These are phyloP conservation scores for Emydomyces testavorans DNA, from an alignment of 2,329 filamentous ascomycete genomes.

Conservation along the genomic window DNA sequence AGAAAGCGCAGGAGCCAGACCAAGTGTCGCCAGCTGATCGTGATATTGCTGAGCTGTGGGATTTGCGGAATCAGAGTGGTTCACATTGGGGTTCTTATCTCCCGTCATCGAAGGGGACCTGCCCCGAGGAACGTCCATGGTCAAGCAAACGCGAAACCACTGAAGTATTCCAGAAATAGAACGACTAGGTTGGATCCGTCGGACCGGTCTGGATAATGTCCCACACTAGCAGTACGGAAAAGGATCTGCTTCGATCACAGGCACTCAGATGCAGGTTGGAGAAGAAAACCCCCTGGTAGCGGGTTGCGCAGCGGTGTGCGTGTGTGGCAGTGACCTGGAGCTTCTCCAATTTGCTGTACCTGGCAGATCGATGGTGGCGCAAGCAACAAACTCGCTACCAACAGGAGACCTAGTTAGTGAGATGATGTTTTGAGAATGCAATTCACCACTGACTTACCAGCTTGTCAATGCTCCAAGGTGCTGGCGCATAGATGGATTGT, in stretches of 20 bases:
- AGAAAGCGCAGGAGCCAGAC: slow-evolving; percentile 28
- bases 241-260: not conserved
- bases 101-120: slow-evolving; percentile 27
- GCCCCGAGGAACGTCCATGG: slow-evolving; percentile 22
- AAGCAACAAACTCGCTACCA: not conserved
- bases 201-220: not conserved
- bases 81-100: slow-evolving; percentile 28
- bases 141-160: slow-evolving; percentile 7
- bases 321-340: slow-evolving; percentile 11
- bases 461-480: too few species aligned
- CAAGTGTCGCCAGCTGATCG: slow-evolving; percentile 23
- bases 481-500: not conserved
- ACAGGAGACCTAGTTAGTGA: too few species aligned
- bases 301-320: not conserved
- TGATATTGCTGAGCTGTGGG: slow-evolving; percentile 27
- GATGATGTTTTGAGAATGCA: not conserved
- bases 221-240: not conserved
- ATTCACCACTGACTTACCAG: not conserved
- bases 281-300: not conserved
- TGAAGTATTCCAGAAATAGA: slow-evolving; percentile 10
- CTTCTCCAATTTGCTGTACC: slow-evolving; percentile 9
- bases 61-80: not conserved
- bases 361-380: slow-evolving; percentile 11
- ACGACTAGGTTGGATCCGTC: slow-evolving; percentile 1
- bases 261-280: not conserved